Base-by-base conservation (phyloP, 2,329 filamentous ascomycete species). In the Nothophoma quercina region DNA sequence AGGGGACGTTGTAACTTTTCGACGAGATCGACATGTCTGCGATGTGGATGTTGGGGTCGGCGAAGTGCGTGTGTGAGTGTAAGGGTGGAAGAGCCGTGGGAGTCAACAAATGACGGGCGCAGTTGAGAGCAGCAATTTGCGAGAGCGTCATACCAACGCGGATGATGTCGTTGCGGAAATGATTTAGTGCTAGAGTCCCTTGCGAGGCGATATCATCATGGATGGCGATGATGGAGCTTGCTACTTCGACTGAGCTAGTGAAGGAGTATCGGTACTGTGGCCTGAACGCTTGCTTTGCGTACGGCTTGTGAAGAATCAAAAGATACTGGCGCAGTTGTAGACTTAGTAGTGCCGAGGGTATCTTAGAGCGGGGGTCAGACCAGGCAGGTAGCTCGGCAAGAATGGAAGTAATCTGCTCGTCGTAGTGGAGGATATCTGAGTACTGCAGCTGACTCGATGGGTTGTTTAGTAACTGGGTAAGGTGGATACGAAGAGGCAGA, bases 271-370 rank as follows among this genome's bases (percentile, higher is more conserved):
- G 48, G 30, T 65, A 73, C 10, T 63, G 72, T 6, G 59, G 67
- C 6, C 36, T 57, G 3, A 46, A 28, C 1, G 68, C 67, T 12
- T 65, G 47, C 9, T 53, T 67, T 5, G 71, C 71, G 26, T 69
- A 75, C 0, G 71, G 68, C 13, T 56, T 60, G 40, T 75, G 72
- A 8, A 75, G 45, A 10, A 74, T 60, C 7, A 75, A 51, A 4
- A 73, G 58, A 28, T 67, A 74, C 25, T 75, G 72, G 6, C 59
- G 64, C 0, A 74, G 60, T 32, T 75, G 72, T 13, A 75, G 45
- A 7, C 63, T 59, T 1, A 75, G 58, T 7, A 72, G 50, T 2
- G 62, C 63, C 8, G 53, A 44, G n/a, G 67, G 59, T 10, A 64
- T 45, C 1, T 40, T 19, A 5, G 65, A 50, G 18, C 58, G 51